Evolutionary conservation across 305 asterid genomes (phyloP).

Genomic region (Rubia occidens): DNA sequence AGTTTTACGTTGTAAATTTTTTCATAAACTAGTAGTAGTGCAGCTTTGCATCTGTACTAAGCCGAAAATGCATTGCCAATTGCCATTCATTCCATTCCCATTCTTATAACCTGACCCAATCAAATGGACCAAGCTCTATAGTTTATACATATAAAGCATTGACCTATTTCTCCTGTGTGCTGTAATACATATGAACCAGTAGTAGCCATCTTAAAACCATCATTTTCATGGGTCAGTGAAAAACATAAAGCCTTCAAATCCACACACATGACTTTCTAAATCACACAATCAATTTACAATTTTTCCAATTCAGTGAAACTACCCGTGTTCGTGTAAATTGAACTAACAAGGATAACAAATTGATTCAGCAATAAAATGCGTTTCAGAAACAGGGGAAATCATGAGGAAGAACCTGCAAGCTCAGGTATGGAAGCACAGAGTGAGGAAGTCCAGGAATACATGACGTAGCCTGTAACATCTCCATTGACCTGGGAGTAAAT

Average conservation of each 20-base stretch:
- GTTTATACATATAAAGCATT: too few relatives aligned
- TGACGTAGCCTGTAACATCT: conserved; percentile 67
- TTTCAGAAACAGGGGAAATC: not conserved
- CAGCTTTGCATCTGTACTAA: not conserved
- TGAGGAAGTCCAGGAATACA: conserved; percentile 82
- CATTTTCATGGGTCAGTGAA: not conserved
- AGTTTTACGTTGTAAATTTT: too few relatives aligned
- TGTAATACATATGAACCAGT: too few relatives aligned
- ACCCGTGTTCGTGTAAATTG: not conserved
- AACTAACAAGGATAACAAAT: not conserved
- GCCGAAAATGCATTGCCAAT: not conserved
- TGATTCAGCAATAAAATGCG: not conserved
- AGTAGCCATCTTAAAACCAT: too few relatives aligned
- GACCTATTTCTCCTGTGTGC: too few relatives aligned
- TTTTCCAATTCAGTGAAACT: not conserved
- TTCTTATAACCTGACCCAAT: too few relatives aligned
- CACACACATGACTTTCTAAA: not conserved
- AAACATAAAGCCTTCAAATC: not conserved
- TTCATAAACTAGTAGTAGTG: not conserved
- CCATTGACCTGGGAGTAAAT: conserved; percentile 38
- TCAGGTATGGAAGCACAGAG: conserved; percentile 69
- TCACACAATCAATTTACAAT: not conserved
- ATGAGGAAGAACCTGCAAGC: conserved; percentile 48
- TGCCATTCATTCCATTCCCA: too few relatives aligned
- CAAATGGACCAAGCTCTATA: too few relatives aligned